A percentile compares a stretch with the other conserved stretches of the same genome.
phyloP scores from a whole-genome alignment of 306 rosid species.

The Boehmeria nivea region DNA sequence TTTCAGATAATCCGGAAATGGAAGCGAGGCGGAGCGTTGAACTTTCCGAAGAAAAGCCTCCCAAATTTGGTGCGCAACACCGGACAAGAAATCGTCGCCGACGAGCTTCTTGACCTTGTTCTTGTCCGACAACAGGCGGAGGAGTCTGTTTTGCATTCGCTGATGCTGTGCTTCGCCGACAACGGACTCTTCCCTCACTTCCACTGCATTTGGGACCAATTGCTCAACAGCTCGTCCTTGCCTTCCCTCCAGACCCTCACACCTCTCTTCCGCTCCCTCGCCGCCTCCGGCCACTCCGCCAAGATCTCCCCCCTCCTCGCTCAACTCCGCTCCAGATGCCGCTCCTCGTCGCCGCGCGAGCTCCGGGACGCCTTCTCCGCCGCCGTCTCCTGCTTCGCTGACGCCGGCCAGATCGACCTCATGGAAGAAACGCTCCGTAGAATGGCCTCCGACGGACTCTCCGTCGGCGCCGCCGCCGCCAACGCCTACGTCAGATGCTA shows the following conservation, averaged over 20 bases:
- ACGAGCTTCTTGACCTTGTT: slow-evolving; percentile 1
- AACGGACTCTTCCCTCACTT: slow-evolving; percentile 2
- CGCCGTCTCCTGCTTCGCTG: slow-evolving; percentile 75
- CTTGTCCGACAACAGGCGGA: not conserved
- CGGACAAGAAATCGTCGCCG: not conserved
- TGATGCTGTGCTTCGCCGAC: slow-evolving; percentile 5
- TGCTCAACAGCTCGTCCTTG: slow-evolving; percentile 6
- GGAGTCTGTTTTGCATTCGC: not conserved
- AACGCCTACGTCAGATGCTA: slow-evolving; percentile 51
- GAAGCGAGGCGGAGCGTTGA: slow-evolving; percentile 11
- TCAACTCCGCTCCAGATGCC: not conserved
- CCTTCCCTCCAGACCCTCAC: not conserved
- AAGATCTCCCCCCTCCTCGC: slow-evolving; percentile 2
- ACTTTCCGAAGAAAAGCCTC: not conserved
- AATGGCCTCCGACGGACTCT: slow-evolving; percentile 57
- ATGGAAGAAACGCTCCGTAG: slow-evolving; percentile 61
- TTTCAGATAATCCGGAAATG: slow-evolving; percentile 32
- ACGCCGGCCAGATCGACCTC: slow-evolving; percentile 60
- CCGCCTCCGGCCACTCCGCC: not conserved
- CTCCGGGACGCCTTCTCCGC: slow-evolving; percentile 46
- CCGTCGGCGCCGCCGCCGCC: slow-evolving; percentile 41
- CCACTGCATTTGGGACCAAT: slow-evolving; percentile 10
- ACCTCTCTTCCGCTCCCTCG: not conserved
- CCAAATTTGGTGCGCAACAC: not conserved
- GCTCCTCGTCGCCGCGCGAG: not conserved